Evolutionary conservation across 1,284 basidiomycete genomes (phyloP), one percentile per base, ranked within the genome.

Genomic region (Ceratobasidium papillatum): DNA sequence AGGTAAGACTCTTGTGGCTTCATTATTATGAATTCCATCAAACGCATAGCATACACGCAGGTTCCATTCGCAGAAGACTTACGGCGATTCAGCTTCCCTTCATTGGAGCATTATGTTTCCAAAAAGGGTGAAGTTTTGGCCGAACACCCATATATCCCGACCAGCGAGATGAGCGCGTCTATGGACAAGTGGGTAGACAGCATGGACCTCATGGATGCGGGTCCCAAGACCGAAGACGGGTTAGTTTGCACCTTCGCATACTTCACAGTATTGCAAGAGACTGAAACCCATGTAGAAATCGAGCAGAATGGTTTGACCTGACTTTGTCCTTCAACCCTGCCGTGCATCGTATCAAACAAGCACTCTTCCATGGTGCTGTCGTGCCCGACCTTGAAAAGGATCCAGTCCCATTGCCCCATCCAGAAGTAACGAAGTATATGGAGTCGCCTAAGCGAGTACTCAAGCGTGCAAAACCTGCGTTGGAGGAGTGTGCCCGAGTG

Each of bases 1-100:
- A 91, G 84, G 94, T 94, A 78, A 65, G 84, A 79, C 11, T 25
- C n/a, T 45, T 12, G 19, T 8, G 45, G 1, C 3, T 3, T 25
- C 36, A 27, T 27, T 1, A 19, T 30, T 25, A 38, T 41, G n/a
- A 58, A 41, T 56, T 56, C 52, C 7, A 51, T 19, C 1, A 59
- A 34, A 59, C 17, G 36, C 22, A n/a, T 22, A 27, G 43, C 38
- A 27, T 56, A 34, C 19, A 47, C 77, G 7, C 79, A 96, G 92
- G 90, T 98, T 85, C 97, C 97, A 0, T 99, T 98, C 80, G 94
- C 95, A 2, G 96, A 99, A 80, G 97, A 99, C 79, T 85, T 96
- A 69, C 89, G 94, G 76, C 91, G 90, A 77, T 95, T 95, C 81
- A 90, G 89, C 11, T 98, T 99, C 80, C 89, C 92, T 0, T 94